Base-by-base conservation (phyloP, 805 yeast species). In the Kodamaea hsintzibuensis region DNA sequence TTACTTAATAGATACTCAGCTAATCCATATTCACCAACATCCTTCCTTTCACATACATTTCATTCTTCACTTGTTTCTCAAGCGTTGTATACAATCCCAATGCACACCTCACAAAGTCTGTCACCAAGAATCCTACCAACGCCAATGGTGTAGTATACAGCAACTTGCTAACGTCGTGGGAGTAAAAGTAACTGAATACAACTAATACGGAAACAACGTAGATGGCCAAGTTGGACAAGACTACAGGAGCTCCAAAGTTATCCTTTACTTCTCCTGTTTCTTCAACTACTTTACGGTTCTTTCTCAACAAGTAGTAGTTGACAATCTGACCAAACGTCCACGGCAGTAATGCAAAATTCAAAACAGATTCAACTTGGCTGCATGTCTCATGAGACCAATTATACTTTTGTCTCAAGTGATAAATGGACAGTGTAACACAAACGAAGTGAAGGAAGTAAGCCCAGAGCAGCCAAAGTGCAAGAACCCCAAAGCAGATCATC, bases 31-130 rank as follows among this genome's bases (percentile, higher is more conserved):
- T 81, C 58, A 81, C 82, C 52, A 82, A 71, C 2, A 84, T 79
- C 60, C 82, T 78, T 1, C 87, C 87, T 50, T 76, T 75, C 10
- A 83, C 82, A 55, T 82, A 84, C 55, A 76, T 75, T 58, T 83
- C 85, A 54, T 81, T 81, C 61, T 80, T 82, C n/a, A 84, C 83
- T 58, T 76, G 75, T 47, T 77, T 76, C 48, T 73, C 70, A 42
- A 78, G 62, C 18, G 53, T 53, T 1, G 50, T 51, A 37, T 55
- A 50, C 55, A 63, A 47, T 50, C 14, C 51, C 1, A 16, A 35
- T 2, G 19, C 35, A n/a, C 33, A 10, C 42, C 50, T 38, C 33
- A 38, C 19, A 4, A 22, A 9, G 16, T 51, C 54, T 7, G 39
- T 14, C 2, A 10, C 39, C 9, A 51, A 3, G 13, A 46, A 38